These are phyloP conservation scores for Solanum okadae DNA, from an alignment of 257 asterid genomes.

Conservation along the genomic window DNA sequence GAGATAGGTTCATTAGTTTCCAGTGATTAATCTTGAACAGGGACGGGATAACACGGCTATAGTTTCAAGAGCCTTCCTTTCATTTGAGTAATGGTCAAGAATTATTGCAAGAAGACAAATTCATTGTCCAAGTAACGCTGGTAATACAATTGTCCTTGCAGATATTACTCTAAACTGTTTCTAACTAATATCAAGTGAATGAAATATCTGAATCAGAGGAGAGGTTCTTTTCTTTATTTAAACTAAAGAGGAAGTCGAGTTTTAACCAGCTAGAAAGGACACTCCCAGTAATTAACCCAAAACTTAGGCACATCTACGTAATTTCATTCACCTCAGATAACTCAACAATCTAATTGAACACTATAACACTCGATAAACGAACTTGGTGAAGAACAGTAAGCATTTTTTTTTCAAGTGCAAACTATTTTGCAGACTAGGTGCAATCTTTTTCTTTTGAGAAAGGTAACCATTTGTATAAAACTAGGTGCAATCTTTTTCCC, in stretches of 20 bases:
- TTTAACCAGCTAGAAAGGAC: background rate
- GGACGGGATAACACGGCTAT: background rate
- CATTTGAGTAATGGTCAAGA: background rate
- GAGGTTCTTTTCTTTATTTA: background rate
- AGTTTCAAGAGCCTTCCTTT: background rate
- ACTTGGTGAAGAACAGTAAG: background rate
- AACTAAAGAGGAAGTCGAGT: background rate
- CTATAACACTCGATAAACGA: background rate
- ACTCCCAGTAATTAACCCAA: background rate
- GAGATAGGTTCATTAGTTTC: background rate
- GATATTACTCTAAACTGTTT: background rate
- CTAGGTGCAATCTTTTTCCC: background rate
- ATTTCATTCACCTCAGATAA: background rate
- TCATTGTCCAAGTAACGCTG: background rate
- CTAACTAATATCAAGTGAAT: background rate
- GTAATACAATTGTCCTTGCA: background rate
- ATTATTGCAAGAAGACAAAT: background rate
- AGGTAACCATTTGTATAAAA: background rate
- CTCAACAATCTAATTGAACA: background rate
- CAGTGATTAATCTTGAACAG: background rate
- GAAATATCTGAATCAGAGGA: background rate
- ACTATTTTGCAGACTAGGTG: background rate
- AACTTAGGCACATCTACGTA: background rate
- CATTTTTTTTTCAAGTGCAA: background rate
- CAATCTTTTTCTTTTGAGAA: background rate